Conservation (phyloP, 1,139 yeast genomes). For the Suhomyces maxii region DNA sequence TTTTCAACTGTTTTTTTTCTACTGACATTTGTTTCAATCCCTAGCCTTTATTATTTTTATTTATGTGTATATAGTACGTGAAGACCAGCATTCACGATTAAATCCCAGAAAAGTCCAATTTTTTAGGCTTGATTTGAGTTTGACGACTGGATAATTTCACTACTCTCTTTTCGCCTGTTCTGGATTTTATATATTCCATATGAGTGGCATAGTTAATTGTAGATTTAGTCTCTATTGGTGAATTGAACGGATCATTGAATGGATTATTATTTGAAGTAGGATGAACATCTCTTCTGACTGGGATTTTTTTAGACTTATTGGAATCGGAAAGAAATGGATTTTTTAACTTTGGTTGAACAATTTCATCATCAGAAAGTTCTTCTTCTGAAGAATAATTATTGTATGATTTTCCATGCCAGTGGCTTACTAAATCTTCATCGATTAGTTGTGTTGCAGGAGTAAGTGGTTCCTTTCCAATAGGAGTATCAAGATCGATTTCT, state of each 20-base stretch:
- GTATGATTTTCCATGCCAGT: constrained; percentile 41
- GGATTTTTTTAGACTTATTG: neutral
- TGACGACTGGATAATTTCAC: constrained; percentile 37
- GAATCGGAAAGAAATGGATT: constrained; percentile 15
- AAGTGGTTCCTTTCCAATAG: constrained; percentile 9
- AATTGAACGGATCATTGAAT: constrained; percentile 8
- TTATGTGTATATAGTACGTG: constrained; percentile 1
- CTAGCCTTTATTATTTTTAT: neutral
- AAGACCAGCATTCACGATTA: constrained; percentile 11
- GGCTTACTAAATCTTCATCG: constrained; percentile 31
- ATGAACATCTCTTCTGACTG: neutral
- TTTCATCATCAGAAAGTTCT: constrained; percentile 20
- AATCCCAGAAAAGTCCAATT: constrained; percentile 31
- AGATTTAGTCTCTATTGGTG: constrained; percentile 5
- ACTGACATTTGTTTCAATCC: no score
- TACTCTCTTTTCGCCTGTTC: constrained; percentile 39
- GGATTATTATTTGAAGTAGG: constrained; percentile 4
- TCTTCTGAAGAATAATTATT: constrained; percentile 32
- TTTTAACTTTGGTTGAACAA: constrained; percentile 7
- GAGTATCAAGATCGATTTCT: constrained; percentile 11
- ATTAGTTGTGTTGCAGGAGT: constrained; percentile 42
- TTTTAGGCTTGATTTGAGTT: constrained; percentile 40
- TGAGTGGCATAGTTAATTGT: constrained; percentile 37
- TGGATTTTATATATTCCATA: constrained; percentile 38
- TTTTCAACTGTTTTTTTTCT: no score